Base-by-base conservation (phyloP, 192 early-diverging fungal species). In the Coemansia sp. region DNA sequence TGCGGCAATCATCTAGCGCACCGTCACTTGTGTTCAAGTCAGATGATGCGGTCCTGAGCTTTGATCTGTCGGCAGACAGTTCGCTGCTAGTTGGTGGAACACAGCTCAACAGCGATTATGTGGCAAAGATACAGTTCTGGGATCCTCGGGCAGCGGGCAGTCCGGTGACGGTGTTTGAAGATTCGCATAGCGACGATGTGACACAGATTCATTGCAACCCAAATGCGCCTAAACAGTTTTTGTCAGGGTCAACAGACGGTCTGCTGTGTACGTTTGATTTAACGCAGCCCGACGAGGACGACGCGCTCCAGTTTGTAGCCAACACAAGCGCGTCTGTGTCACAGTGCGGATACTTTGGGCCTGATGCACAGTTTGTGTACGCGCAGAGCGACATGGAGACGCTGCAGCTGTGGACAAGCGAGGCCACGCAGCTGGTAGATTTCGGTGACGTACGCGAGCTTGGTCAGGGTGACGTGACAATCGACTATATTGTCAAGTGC, bases 311-410 rank as follows among this genome's bases (percentile, higher is more conserved):
- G 51, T 86, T 87, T 32, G 91, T 92, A 2, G 86, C 94, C 15
- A 96, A 96, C 56, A 89, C 89, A 3, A 84, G 83, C 14, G 86
- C 93, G 14, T 92, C 92, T 5, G 84, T 98, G n/a, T 85, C 86
- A 69, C 88, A 84, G 60, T 72, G 89, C 59, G 95, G 95, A 3
- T 98, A 90, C 76, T 97, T 97, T 79, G 97, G 97, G 12, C 93
- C 94, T 1, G 69, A 70, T 8, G 82, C 84, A n/a, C 93, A 97
- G 79, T 97, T 93, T 73, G 59, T 97, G 6, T 98, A 93, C 64
- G 86, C 85, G 43, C 72, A 92, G 11, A 96, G 89, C 27, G 95
- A 98, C 66, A 88, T 93, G 65, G 94, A 98, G 70, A 97, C 95
- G 0, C 86, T 97, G 23, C 88, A 90, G 41, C 65, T 97, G 22